Percentiles rank a stretch among this genome's conserved stretches.
Conservation (phyloP, 2,329 filamentous ascomycete species). For the Albophoma yamanashiensis region DNA sequence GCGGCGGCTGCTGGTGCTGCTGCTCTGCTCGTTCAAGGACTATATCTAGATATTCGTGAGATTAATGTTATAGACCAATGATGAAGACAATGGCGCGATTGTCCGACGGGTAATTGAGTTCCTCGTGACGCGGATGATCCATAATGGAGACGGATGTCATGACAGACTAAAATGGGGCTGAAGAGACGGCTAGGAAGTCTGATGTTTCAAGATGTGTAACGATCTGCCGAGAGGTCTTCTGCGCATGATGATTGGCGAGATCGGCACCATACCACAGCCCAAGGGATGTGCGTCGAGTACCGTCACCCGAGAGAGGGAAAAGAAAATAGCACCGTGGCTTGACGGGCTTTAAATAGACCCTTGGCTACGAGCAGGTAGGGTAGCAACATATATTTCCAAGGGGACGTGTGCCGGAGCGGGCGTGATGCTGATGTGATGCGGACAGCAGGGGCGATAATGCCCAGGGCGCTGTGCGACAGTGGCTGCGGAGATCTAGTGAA, state of each 20-base stretch:
- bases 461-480: not conserved
- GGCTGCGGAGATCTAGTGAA: not conserved
- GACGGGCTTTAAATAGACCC: not conserved
- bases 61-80: not conserved
- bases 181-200: not conserved
- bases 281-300: not conserved
- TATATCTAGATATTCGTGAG: not conserved
- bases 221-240: not conserved
- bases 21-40: not conserved
- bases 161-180: not conserved
- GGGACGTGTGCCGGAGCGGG: not conserved
- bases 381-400: not conserved
- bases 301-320: not conserved
- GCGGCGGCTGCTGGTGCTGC: not conserved
- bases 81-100: not conserved
- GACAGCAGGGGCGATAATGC: not conserved
- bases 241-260: not conserved
- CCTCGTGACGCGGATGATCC: not conserved
- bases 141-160: not conserved
- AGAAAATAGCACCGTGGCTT: not conserved
- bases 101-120: not conserved
- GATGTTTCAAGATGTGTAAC: not conserved
- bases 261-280: not conserved
- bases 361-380: not conserved
- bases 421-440: not conserved